Evolutionary conservation across 139 green algal genomes (phyloP).

Genomic region (Chara braunii): DNA sequence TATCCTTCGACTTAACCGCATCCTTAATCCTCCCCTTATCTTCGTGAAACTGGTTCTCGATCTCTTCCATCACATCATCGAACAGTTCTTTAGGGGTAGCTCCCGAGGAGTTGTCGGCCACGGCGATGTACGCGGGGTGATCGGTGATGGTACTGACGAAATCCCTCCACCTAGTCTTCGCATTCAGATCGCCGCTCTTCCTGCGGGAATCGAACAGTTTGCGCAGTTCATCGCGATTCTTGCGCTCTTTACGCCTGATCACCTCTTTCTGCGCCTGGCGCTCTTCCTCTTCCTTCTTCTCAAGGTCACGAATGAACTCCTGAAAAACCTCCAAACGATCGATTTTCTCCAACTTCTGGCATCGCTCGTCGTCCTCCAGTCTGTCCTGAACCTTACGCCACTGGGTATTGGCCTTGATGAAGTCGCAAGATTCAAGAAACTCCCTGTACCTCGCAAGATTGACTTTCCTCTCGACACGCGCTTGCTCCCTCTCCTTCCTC

Average conservation of each 20-base stretch:
- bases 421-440: constrained; percentile 38
- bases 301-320: constrained; percentile 42
- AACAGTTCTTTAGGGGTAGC: constrained; percentile 77
- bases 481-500: constrained; percentile 41
- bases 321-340: constrained; percentile 42
- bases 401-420: constrained; percentile 28
- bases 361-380: constrained; percentile 40
- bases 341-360: constrained; percentile 20
- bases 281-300: constrained; percentile 43
- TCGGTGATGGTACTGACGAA: constrained; percentile 49
- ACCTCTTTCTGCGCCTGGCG: constrained; percentile 47
- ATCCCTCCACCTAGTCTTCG: constrained; percentile 57
- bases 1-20: too few relatives aligned
- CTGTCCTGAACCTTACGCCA: constrained; percentile 41
- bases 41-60: constrained; percentile 53
- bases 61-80: constrained; percentile 75
- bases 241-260: constrained; percentile 56
- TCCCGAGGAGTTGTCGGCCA: constrained; percentile 57
- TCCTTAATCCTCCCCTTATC: constrained; percentile 40
- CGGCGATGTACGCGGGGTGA: constrained; percentile 53
- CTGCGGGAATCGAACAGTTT: constrained; percentile 57
- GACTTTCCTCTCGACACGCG: constrained; percentile 26
- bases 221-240: constrained; percentile 68
- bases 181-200: constrained; percentile 43
- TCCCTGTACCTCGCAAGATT: constrained; percentile 29